Percentiles rank a stretch among this genome's conserved stretches.
Evolutionary conservation across 768 basidiomycete species (phyloP).

Genomic region (Russula sp.): DNA sequence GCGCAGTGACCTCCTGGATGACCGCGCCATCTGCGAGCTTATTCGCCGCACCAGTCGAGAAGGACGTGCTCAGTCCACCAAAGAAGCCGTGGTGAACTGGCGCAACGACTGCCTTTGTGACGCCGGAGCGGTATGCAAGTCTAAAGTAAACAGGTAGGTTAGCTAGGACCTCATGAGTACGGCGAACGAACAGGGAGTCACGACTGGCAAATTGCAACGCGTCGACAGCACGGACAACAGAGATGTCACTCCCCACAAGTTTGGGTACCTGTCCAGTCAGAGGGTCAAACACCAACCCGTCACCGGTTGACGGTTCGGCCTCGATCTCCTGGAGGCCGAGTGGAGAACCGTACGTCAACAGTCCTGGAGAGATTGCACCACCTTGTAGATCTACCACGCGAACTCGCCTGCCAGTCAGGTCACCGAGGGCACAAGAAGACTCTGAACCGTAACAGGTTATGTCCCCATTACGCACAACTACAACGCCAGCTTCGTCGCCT

Average conservation of each 20-base stretch:
- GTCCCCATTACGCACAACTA: slow-evolving; percentile 46
- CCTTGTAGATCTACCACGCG: slow-evolving; percentile 51
- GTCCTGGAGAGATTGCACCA: slow-evolving; percentile 55
- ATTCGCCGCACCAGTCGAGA: slow-evolving; percentile 51
- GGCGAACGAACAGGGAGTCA: slow-evolving; percentile 40
- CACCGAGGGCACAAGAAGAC: slow-evolving; percentile 25
- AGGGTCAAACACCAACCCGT: slow-evolving; percentile 45
- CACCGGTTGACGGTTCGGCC: slow-evolving; percentile 51
- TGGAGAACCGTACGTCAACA: slow-evolving; percentile 54
- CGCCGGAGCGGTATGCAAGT: slow-evolving; percentile 64
- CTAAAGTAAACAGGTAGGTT: slow-evolving; percentile 31
- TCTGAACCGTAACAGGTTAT: slow-evolving; percentile 43
- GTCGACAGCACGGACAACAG: slow-evolving; percentile 56
- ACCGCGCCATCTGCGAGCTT: slow-evolving; percentile 56
- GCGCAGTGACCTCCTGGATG: slow-evolving; percentile 53
- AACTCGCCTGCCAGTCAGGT: slow-evolving; percentile 14
- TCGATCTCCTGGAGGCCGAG: slow-evolving; percentile 67
- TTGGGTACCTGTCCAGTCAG: slow-evolving; percentile 29
- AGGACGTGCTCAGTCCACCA: slow-evolving; percentile 53
- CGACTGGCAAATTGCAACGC: slow-evolving; percentile 63
- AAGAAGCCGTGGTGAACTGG: slow-evolving; percentile 52
- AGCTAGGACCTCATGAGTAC: background rate
- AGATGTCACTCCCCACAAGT: slow-evolving; percentile 31
- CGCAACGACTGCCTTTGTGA: slow-evolving; percentile 59
- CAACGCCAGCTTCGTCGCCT: slow-evolving; percentile 30